Evolutionary conservation across 768 basidiomycete species (phyloP).

Genomic region (Pisolithus marmoratus): DNA sequence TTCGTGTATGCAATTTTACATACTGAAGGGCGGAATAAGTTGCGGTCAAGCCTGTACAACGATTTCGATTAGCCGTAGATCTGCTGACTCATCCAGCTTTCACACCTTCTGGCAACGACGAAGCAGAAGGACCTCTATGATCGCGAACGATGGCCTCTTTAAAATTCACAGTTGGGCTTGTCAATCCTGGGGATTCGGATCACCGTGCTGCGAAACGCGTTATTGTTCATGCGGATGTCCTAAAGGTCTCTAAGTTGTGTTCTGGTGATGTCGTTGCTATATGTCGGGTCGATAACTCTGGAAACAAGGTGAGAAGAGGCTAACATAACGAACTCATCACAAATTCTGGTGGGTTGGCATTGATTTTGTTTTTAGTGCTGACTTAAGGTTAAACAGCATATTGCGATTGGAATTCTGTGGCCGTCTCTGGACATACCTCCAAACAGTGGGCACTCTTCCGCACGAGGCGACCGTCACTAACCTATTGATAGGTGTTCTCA

Average conservation of each 20-base stretch:
- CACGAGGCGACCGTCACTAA: neutral
- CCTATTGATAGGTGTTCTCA: conserved; percentile 41
- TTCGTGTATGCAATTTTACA: too few species aligned
- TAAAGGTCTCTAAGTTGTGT: conserved; percentile 55
- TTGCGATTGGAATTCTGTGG: conserved; percentile 70
- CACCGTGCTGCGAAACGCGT: conserved; percentile 59
- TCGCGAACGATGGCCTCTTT: conserved; percentile 17
- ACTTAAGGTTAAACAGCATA: conserved; percentile 36
- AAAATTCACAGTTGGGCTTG: conserved; percentile 37
- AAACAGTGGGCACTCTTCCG: conserved; percentile 43
- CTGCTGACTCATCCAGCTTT: neutral
- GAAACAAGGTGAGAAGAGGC: conserved; percentile 31
- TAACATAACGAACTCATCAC: conserved; percentile 6
- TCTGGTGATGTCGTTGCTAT: conserved; percentile 69
- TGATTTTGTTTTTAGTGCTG: conserved; percentile 9
- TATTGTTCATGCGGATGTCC: conserved; percentile 52
- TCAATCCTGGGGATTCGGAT: conserved; percentile 28
- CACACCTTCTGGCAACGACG: too few species aligned
- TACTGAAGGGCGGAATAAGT: too few species aligned
- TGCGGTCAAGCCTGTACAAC: too few species aligned
- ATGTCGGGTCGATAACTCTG: conserved; percentile 30
- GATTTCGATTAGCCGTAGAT: neutral
- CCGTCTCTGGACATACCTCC: conserved; percentile 59
- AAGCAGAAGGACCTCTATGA: neutral
- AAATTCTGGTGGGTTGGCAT: conserved; percentile 2